Conservation (phyloP, 2,329 filamentous ascomycete species). For the Epichloe gansuensis region DNA sequence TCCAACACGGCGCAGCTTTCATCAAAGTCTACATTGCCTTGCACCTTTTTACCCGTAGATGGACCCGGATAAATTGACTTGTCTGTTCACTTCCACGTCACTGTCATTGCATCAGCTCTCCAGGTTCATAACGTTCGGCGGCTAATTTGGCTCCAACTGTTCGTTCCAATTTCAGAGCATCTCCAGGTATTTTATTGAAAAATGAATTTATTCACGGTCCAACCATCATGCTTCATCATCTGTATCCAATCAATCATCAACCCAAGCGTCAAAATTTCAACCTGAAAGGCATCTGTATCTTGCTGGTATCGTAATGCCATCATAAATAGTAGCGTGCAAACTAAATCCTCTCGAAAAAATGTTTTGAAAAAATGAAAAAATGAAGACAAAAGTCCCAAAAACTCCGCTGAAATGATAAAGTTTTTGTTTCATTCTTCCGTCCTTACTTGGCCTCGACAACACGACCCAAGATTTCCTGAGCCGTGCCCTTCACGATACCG, state of each 20-base stretch:
- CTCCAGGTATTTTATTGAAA: not conserved
- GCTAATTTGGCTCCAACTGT: too few relatives aligned
- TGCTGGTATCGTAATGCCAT: constrained; percentile 9
- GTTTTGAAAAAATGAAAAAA: not conserved
- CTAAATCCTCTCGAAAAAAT: not conserved
- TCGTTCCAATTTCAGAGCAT: not conserved
- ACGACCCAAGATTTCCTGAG: constrained; percentile 49
- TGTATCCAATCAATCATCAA: not conserved
- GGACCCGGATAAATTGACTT: too few relatives aligned
- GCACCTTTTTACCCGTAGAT: too few relatives aligned
- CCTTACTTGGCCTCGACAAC: constrained; percentile 9
- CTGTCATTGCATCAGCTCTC: too few relatives aligned
- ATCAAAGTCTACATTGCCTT: too few relatives aligned
- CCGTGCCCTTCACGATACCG: constrained; percentile 79
- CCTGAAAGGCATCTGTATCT: not conserved
- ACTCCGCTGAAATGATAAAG: not conserved
- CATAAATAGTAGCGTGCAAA: not conserved
- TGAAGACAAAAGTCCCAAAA: not conserved
- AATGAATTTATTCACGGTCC: not conserved
- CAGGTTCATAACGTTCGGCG: too few relatives aligned
- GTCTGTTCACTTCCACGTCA: too few relatives aligned
- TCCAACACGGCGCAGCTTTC: too few relatives aligned
- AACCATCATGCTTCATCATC: not conserved
- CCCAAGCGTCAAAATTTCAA: not conserved
- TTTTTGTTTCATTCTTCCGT: not conserved